Evolutionary conservation across 768 basidiomycete genomes (phyloP).

Genomic region (Lentinula guzmanii): DNA sequence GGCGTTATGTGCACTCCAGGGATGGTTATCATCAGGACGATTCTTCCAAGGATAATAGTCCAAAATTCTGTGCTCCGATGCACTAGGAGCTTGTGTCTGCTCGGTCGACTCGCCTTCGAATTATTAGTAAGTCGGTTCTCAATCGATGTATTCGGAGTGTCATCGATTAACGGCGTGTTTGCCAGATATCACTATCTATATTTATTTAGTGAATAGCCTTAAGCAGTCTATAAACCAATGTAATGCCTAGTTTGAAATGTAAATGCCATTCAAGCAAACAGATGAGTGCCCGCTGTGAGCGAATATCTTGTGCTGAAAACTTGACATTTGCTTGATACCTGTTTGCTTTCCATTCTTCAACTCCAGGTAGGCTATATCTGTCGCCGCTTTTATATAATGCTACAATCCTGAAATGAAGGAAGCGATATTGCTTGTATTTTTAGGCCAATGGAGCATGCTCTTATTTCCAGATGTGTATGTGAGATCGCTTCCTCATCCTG

Average conservation of each 20-base stretch:
- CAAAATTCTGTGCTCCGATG: constrained; percentile 4
- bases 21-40: constrained; percentile 31
- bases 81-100: background rate
- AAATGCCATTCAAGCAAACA: too few relatives aligned
- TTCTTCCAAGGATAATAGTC: background rate
- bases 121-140: background rate
- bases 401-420: background rate
- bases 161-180: background rate
- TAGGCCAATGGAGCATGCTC: background rate
- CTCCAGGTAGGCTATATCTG: background rate
- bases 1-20: constrained; percentile 63
- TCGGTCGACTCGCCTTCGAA: background rate
- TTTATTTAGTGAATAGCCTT: constrained; percentile 1
- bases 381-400: background rate
- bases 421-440: background rate
- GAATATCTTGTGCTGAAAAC: background rate
- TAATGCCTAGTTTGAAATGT: background rate
- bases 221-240: constrained; percentile 9
- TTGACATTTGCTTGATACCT: too few relatives aligned
- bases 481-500: too few relatives aligned
- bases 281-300: background rate
- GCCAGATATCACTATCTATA: constrained; percentile 4
- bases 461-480: background rate
- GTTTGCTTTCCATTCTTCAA: too few relatives aligned
- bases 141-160: background rate